Evolutionary conservation across 169 alveolate species (phyloP).

Genomic region (Plasmodium knowlesi): DNA sequence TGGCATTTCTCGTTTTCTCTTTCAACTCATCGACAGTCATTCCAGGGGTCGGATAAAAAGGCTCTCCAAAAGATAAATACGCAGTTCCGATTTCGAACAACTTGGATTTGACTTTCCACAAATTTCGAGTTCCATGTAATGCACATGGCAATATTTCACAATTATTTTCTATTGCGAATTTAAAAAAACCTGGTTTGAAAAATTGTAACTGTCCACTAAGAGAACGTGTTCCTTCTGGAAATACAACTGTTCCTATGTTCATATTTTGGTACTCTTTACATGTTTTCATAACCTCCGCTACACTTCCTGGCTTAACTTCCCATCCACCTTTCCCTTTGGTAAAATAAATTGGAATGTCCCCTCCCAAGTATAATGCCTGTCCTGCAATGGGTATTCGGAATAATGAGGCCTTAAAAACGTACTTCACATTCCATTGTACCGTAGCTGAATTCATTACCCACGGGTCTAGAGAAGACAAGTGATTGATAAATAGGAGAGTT

Average conservation of each 20-base stretch:
- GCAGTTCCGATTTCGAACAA: conserved; percentile 80
- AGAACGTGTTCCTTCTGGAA: conserved; percentile 92
- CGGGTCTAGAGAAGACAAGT: conserved; percentile 81
- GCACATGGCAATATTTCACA: conserved; percentile 88
- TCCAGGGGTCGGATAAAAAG: conserved; percentile 76
- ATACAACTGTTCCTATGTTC: conserved; percentile 77
- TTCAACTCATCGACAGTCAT: conserved; percentile 68
- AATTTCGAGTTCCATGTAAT: conserved; percentile 76
- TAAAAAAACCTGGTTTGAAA: conserved; percentile 90
- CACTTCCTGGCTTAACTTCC: conserved; percentile 81
- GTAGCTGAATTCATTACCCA: conserved; percentile 79
- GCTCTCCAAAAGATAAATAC: conserved; percentile 83
- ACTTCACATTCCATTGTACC: conserved; percentile 77
- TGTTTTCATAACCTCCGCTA: conserved; percentile 75
- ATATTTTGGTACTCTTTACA: conserved; percentile 71
- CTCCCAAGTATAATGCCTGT: conserved; percentile 67
- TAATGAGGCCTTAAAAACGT: conserved; percentile 80
- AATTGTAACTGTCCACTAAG: conserved; percentile 86
- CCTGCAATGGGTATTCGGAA: conserved; percentile 82
- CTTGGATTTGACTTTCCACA: conserved; percentile 81
- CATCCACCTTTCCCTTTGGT: conserved; percentile 85
- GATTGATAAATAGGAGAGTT: conserved; percentile 80
- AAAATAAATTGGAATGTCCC: conserved; percentile 77
- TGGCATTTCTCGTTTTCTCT: conserved; percentile 72
- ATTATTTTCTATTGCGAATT: conserved; percentile 88